phyloP scores from a whole-genome alignment of 73 alveolate genomes.

The Paramecium biaurelia region DNA sequence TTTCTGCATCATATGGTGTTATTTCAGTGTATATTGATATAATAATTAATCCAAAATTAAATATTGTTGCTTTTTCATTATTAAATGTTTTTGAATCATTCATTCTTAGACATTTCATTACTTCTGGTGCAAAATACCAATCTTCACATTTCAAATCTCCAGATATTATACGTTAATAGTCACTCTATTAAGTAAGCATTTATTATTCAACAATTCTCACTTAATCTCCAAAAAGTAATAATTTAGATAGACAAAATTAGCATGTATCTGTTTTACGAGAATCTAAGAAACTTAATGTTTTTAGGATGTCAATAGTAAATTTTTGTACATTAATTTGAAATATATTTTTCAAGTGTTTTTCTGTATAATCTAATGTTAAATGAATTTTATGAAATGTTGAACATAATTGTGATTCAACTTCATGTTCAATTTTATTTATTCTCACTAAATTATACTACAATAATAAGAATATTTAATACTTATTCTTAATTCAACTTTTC shows the following conservation, averaged over 20 bases:
- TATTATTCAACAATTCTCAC: background rate
- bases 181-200: background rate
- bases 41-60: slow-evolving; percentile 1
- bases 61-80: slow-evolving; percentile 17
- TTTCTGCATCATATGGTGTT: background rate
- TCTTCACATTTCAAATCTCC: background rate
- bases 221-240: background rate
- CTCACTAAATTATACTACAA: background rate
- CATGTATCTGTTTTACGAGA: background rate
- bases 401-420: background rate
- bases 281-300: background rate
- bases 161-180: background rate
- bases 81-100: background rate
- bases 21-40: background rate
- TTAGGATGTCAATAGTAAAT: background rate
- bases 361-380: slow-evolving; percentile 1
- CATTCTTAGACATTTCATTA: background rate
- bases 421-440: background rate
- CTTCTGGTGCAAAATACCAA: slow-evolving; percentile 34
- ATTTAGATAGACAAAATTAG: background rate
- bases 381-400: background rate
- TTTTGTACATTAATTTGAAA: background rate
- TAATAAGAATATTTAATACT: background rate
- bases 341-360: background rate
- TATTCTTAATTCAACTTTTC: background rate